Evolutionary conservation across 2,329 filamentous ascomycete genomes (phyloP), one percentile per base, ranked within the genome.

Genomic region (Claviceps cyperi): DNA sequence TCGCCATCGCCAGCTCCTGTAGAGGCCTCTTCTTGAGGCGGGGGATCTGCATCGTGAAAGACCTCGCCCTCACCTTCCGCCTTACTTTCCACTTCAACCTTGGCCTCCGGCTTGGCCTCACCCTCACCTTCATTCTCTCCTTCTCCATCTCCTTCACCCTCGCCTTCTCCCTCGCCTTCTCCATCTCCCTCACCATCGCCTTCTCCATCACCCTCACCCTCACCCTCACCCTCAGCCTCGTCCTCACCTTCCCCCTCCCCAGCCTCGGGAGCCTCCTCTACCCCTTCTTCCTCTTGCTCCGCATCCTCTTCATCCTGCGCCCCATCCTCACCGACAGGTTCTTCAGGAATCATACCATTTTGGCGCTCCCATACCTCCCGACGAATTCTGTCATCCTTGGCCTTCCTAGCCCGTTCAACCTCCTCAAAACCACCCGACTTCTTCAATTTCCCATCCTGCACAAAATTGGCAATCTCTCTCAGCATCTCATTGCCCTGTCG

Each of bases 401-500:
- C 78, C 62, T 83, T 84, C 47, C 92, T 76, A 44, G 87, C 74
- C 49, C 92, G 77, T 68, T 98, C 92, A 0, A 90, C 84, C 68
- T 98, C 92, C 64, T 97, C 92, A 47, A 95, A 83, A 0, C 92
- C 92, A 40, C 92, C 92, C 14, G 85, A 90, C 75, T 97, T 97
- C 76, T 95, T 97, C 57, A 98, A 71, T 66, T 86, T 92, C 51
- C 88, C 88, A 60, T 95, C 87, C 55, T 86, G 78, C 1, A 97
- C 91, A 62, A 97, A 98, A 35, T 69, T 76, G 15, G 80, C 78
- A 8, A 98, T 77, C 65, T 98, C 92, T 58, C 86, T 86, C 64
- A 86, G 87, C 61, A 98, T 83, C 32, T 76, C 74, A 58, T 87
- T 86, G 37, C 83, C 86, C 24, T 74, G 75, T 2, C 92, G 78